Conservation (phyloP, 306 rosid species). For the Sicyos edulis region DNA sequence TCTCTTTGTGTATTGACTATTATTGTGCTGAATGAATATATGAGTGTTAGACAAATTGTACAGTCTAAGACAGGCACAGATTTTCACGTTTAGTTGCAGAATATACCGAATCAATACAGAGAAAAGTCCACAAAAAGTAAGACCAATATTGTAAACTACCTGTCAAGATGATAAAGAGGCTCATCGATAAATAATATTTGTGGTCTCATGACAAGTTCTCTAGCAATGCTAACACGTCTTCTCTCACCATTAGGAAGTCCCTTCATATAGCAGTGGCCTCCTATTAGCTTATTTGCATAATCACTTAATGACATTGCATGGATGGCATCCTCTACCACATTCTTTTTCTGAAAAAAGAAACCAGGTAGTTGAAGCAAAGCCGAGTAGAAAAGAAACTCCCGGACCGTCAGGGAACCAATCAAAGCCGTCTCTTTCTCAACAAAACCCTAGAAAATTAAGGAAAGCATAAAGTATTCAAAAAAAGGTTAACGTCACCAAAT, state of each 20-base stretch:
- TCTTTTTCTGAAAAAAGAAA: constrained; percentile 89
- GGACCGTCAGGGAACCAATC: constrained; percentile 94
- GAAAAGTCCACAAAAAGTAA: neutral
- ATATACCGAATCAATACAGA: neutral
- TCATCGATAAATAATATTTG: constrained; percentile 86
- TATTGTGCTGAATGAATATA: neutral
- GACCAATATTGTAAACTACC: constrained; percentile 36
- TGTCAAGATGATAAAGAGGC: constrained; percentile 91
- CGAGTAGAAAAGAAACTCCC: constrained; percentile 86
- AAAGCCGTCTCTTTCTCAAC: constrained; percentile 84
- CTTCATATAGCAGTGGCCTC: constrained; percentile 95
- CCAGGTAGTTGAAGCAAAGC: constrained; percentile 94
- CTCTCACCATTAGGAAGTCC: constrained; percentile 94
- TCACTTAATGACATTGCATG: constrained; percentile 88
- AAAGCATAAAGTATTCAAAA: neutral
- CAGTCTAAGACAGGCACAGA: neutral
- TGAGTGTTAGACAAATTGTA: neutral
- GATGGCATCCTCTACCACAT: constrained; percentile 92
- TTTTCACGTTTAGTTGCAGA: neutral
- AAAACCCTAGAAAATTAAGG: constrained; percentile 56
- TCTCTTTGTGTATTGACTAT: neutral
- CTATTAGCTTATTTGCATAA: constrained; percentile 84
- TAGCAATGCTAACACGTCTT: constrained; percentile 89
- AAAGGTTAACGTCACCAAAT: neutral
- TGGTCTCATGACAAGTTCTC: constrained; percentile 97